Base-by-base conservation (phyloP, 805 yeast genomes). In the Hanseniaspora nectarophila region DNA sequence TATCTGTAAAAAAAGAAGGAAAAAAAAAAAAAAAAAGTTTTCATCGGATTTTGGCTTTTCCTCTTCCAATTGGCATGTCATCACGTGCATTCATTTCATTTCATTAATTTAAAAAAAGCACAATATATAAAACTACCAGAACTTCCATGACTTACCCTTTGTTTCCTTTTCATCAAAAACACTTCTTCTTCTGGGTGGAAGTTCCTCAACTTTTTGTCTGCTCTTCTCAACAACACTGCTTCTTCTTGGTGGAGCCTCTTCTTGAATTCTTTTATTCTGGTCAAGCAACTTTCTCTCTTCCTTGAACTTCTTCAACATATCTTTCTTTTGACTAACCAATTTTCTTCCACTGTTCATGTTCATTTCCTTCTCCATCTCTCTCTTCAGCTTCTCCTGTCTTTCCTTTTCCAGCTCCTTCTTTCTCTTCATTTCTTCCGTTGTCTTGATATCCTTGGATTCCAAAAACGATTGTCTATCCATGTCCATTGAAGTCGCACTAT, bases 351-450 rank as follows among this genome's bases (percentile, higher is more conserved):
- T 20, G 6, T 29, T 8, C 5, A 20, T 5, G n/a, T 13, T 48
- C 45, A 40, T 48, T 12, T 40, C 45, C 21, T 21, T 40, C 24
- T 48, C 52, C 52, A 48, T 48, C 33, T 48, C 52, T 20, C 16
- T 32, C 18, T 48, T 48, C 16, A 48, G 4, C 10, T 48, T 48
- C 18, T 26, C 13, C 18, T 28, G 13, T 40, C 44, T 40, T n/a
- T 40, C 33, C 6, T 32, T 32, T 33, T 48, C 45, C 26, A 32
- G 13, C n/a, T 40, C 42, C n/a, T 33, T 24, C 15, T 21, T 16
- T 16, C 34, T 40, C 16, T 48, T 40, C 1, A 23, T 40, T 18
- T 48, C 52, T n/a, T 32, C 29, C 8, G 44, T 15, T 15, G 21
- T 40, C 6, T 40, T 16, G 8, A 40, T 18, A 6, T 34, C 38